Base-by-base conservation (phyloP, 1,284 basidiomycete genomes). In the Ganoderma boninense region DNA sequence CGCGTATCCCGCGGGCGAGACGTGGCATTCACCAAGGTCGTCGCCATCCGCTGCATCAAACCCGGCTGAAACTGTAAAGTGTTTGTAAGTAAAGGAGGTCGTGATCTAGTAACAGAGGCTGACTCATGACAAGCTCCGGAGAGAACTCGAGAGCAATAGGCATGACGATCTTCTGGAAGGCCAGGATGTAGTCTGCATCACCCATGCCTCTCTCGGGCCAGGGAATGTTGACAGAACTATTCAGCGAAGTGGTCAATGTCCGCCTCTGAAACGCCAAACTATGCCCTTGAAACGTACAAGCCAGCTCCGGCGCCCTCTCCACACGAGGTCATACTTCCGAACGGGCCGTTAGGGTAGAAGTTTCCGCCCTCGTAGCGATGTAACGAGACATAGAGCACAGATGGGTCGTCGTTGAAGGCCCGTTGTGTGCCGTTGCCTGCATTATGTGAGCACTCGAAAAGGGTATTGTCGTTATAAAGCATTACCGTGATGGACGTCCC, bases 1-100 rank as follows among this genome's bases (percentile, higher is more conserved):
- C 0, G 97, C 97, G 80, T 97, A 99, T 1, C 97, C 97, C n/a
- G 91, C 88, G 0, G 98, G 98, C 1, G 95, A 89, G 69, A 99
- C 97, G 73, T 91, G 85, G 79, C 97, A 98, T 81, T 92, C 92
- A 32, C 98, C 98, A 6, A 99, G 89, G 60, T 92, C 89, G 79
- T 99, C 98, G 1, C 97, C 97, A 40, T 89, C 89, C 0, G 98
- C 98, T 6, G 98, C 97, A 79, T 99, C 98, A 77, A 99, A 99
- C 2, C 98, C 98, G 23, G 98, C 96, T 18, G 97, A 99, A 77
- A 99, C 97, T 98, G 76, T 2, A 29, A 7, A 0, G 44, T 76
- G 4, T 1, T 49, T 14, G 56, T 69, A 23, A 70, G 63, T 69
- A 32, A 68, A 14, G 62, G 23, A 43, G 59, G 2, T 23, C 14